These are phyloP conservation scores for Rubus idaeus DNA, from an alignment of 306 rosid genomes.

Conservation along the genomic window DNA sequence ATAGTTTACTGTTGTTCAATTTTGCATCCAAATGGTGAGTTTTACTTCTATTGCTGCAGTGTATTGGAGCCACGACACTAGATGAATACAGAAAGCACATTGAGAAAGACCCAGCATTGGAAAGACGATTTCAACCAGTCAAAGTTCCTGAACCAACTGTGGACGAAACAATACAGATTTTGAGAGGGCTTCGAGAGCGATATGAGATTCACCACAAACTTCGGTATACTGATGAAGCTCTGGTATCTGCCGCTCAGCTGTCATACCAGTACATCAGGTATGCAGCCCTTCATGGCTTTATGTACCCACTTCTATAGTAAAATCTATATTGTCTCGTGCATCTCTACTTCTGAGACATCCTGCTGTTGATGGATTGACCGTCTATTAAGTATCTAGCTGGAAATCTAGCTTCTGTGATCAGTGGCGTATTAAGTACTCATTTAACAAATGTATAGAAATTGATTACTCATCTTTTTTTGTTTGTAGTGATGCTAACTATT, in stretches of 20 bases:
- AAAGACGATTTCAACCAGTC: conserved; percentile 93
- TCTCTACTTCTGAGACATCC: neutral
- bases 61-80: conserved; percentile 94
- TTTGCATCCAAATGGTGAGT: neutral
- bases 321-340: neutral
- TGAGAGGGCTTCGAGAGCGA: conserved; percentile 90
- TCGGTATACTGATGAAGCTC: conserved; percentile 88
- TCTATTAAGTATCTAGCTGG: neutral
- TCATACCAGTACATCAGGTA: conserved; percentile 96
- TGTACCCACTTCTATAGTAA: neutral
- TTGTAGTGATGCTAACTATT: neutral
- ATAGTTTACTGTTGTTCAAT: conserved; percentile 1
- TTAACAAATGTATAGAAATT: neutral
- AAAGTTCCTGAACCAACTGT: conserved; percentile 95
- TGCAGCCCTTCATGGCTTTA: neutral
- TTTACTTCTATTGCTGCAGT: conserved; percentile 52
- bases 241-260: conserved; percentile 83
- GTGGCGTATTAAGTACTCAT: neutral
- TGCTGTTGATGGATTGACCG: too few species aligned
- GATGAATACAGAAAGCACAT: conserved; percentile 97
- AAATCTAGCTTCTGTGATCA: neutral
- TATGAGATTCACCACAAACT: conserved; percentile 98
- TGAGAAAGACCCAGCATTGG: conserved; percentile 94
- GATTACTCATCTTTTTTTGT: neutral
- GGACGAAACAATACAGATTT: conserved; percentile 78